A percentile compares a stretch with the other conserved stretches of the same genome.
Evolutionary conservation across 805 yeast species (phyloP).

Genomic region (Danielia oregonensis): DNA sequence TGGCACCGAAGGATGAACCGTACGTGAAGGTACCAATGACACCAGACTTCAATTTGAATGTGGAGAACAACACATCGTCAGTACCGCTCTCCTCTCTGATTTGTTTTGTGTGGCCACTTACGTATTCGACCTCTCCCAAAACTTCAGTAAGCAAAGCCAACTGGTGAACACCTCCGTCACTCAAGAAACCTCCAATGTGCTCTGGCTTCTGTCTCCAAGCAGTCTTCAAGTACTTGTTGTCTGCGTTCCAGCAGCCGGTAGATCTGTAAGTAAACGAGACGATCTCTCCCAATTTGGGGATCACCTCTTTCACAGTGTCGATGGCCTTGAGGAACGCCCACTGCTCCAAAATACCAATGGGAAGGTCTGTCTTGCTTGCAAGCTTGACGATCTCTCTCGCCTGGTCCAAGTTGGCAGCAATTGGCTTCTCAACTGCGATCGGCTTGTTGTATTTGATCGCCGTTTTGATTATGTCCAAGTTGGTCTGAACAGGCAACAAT

Average conservation of each 20-base stretch:
- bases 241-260: conserved; percentile 65
- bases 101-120: conserved; percentile 77
- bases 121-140: conserved; percentile 66
- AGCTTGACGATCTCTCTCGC: conserved; percentile 76
- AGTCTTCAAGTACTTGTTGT: conserved; percentile 63
- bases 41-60: conserved; percentile 56
- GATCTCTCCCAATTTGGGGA: conserved; percentile 70
- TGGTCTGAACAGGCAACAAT: conserved; percentile 82
- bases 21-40: conserved; percentile 82
- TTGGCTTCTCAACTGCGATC: conserved; percentile 82
- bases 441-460: conserved; percentile 78
- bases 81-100: conserved; percentile 74
- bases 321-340: conserved; percentile 75
- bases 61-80: conserved; percentile 75
- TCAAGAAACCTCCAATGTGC: conserved; percentile 88
- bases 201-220: conserved; percentile 87
- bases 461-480: conserved; percentile 60
- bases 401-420: conserved; percentile 79
- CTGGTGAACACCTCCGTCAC: conserved; percentile 97
- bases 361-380: conserved; percentile 56
- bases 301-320: conserved; percentile 45
- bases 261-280: conserved; percentile 68
- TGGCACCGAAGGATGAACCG: conserved; percentile 83
- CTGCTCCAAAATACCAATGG: conserved; percentile 79
- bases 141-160: conserved; percentile 80